These are phyloP conservation scores for Cryptococcus jaspeensis DNA, from an alignment of 1,284 basidiomycete species.

Conservation along the genomic window DNA sequence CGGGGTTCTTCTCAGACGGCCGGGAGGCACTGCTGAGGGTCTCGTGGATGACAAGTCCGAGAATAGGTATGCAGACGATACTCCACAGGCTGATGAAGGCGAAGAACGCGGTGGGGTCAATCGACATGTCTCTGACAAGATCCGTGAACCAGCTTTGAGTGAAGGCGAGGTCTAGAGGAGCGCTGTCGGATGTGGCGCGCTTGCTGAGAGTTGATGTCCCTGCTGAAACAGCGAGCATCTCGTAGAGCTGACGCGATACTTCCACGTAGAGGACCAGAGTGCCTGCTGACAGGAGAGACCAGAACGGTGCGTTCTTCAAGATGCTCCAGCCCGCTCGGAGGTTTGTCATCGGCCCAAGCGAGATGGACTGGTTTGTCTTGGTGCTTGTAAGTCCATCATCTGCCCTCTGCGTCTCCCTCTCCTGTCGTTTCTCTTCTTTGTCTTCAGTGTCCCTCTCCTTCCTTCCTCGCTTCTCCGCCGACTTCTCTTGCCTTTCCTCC, in stretches of 20 bases:
- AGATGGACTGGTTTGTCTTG: neutral
- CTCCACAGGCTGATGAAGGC: constrained; percentile 18
- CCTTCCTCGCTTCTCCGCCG: neutral
- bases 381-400: neutral
- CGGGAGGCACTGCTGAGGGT: constrained; percentile 5
- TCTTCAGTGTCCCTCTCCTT: neutral
- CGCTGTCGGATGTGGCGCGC: neutral
- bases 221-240: constrained; percentile 10
- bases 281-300: constrained; percentile 6
- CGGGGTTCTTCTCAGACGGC: neutral
- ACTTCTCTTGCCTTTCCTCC: neutral
- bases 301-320: constrained; percentile 14
- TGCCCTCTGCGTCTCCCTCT: neutral
- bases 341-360: neutral
- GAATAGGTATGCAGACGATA: constrained; percentile 12
- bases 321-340: constrained; percentile 4
- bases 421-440: neutral
- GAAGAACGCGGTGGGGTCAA: constrained; percentile 13
- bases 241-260: constrained; percentile 14
- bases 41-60: constrained; percentile 10
- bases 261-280: constrained; percentile 12
- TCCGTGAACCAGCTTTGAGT: constrained; percentile 14
- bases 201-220: constrained; percentile 8
- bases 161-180: constrained; percentile 7
- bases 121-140: constrained; percentile 2